Base-by-base conservation (phyloP, 768 basidiomycete genomes). In the Rhodotorula toruloides region DNA sequence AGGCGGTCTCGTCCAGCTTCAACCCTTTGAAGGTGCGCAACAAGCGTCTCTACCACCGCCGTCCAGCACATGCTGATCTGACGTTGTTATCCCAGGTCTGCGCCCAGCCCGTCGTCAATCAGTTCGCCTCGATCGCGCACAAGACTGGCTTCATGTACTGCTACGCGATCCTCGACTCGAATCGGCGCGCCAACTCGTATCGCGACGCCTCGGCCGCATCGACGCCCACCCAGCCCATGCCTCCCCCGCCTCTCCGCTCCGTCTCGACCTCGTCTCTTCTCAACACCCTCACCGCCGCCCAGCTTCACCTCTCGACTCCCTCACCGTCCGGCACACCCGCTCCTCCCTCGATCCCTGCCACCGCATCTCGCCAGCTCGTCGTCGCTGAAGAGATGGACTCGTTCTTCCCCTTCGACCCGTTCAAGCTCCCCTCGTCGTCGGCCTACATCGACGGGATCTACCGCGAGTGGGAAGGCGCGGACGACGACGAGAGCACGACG, bases 371-470 rank as follows among this genome's bases (percentile, higher is more conserved):
- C 27, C 58, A 60, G 22, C 64, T 72, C 34, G 69, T 74, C 56
- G 64, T 72, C 31, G 61, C 63, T 8, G 64, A 66, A 29, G 69
- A 74, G 55, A 81, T 98, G 61, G 91, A 91, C 75, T 85, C 87
- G 17, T 98, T 97, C 81, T 99, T 99, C 81, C 96, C 96, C 0
- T 99, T 99, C 76, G 96, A 99, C 77, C 96, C 96, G 4, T 98
- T 91, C 80, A 88, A 86, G 65, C 84, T 99, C 9, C 88, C 90
- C 0, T 82, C 85, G 63, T 91, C 90, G 43, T 81, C 83, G 37
- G 77, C 78, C 29, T 96, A 86, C 74, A 88, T 99, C 60, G 85
- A 90, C 58, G 81, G 81, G 14, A 83, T 96, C 34, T 99, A 97
- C 74, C 82, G 92, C 50, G 90, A 93, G 66, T 99, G 94, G 94